phyloP scores from a whole-genome alignment of 192 early-diverging fungal species.

The Linderina pennispora region DNA sequence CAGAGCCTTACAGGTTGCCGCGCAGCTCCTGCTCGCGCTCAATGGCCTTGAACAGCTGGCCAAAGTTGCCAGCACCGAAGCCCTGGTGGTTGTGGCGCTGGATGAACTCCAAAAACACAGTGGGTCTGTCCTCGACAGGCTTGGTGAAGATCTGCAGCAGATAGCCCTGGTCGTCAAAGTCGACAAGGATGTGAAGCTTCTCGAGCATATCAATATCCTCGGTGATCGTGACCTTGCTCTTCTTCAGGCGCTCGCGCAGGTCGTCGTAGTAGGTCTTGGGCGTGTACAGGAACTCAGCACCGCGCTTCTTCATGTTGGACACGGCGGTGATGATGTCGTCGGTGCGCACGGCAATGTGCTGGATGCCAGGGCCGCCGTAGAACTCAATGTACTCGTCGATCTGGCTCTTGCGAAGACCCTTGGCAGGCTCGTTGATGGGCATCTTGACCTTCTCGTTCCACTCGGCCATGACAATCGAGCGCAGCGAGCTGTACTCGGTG shows the following conservation, averaged over 20 bases:
- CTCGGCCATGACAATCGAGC: conserved; percentile 95
- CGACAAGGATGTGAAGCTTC: conserved; percentile 85
- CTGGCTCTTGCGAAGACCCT: conserved; percentile 91
- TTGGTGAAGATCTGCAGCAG: conserved; percentile 90
- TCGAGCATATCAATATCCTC: conserved; percentile 82
- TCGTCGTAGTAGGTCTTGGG: conserved; percentile 86
- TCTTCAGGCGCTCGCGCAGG: conserved; percentile 64
- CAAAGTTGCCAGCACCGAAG: conserved; percentile 97
- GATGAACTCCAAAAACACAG: conserved; percentile 95
- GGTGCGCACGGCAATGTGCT: conserved; percentile 94
- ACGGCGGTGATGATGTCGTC: conserved; percentile 82
- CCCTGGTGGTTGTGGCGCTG: conserved; percentile 90
- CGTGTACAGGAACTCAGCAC: conserved; percentile 84
- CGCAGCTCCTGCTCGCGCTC: conserved; percentile 91
- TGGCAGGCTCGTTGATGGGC: conserved; percentile 96
- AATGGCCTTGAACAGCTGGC: conserved; percentile 93
- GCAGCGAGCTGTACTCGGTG: conserved; percentile 90
- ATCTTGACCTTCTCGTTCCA: conserved; percentile 89
- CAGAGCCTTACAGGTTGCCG: conserved; percentile 72
- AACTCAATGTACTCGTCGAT: conserved; percentile 66
- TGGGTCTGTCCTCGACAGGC: conserved; percentile 92
- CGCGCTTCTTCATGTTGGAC: conserved; percentile 71
- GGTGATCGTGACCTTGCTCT: conserved; percentile 62
- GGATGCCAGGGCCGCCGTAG: conserved; percentile 68
- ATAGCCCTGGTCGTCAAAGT: conserved; percentile 96